Base-by-base conservation (phyloP, 495 filamentous ascomycete genomes). In the Tuber umbilicatum region DNA sequence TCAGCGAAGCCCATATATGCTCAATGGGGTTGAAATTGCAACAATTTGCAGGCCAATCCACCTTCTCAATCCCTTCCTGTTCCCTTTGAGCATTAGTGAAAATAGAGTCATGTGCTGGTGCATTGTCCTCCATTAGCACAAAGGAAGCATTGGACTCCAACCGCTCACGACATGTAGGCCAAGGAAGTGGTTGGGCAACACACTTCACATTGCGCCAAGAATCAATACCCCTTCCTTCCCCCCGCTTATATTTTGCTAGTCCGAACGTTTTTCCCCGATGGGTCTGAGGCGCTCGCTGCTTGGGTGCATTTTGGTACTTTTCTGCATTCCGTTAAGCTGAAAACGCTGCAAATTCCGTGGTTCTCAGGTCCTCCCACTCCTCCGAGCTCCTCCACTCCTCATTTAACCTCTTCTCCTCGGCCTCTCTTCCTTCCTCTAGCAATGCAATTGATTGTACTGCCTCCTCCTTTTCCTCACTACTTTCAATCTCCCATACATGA, bases 101-200 rank as follows among this genome's bases (percentile, higher is more conserved):
- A 70, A 70, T 70, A 6, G 43, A 70, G 39, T 70, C 69, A 17
- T n/a, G n/a, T n/a, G n/a, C n/a, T n/a, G n/a, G n/a, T n/a, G n/a
- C n/a, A n/a, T n/a, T n/a, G n/a, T n/a, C 68, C 40, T 74, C 35
- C 10, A 74, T 70, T 7, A 74, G 45, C 17, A 74, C 39, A 70
- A 70, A 74, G 10, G 39, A 2, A 42, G 43, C 14, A 70, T 70
- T 37, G 39, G 67, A 35, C 43, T 69, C 73, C 39, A 60, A 10
- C 21, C 19, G 7, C n/a, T 55, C 7, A 37, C 42, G 27, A 73
- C 5, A 68, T 41, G 12, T 47, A 6, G 72, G 72, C 43, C 43
- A 68, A 21, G 68, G 72, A 38, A 73, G 19, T 68, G 19, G 50
- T 37, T 45, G 9, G 5, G 9, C 19, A 6, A 73, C 2, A 50